Evolutionary conservation across 2,329 filamentous ascomycete species (phyloP), one percentile per base, ranked within the genome.

Genomic region (Sclerotinia minor): DNA sequence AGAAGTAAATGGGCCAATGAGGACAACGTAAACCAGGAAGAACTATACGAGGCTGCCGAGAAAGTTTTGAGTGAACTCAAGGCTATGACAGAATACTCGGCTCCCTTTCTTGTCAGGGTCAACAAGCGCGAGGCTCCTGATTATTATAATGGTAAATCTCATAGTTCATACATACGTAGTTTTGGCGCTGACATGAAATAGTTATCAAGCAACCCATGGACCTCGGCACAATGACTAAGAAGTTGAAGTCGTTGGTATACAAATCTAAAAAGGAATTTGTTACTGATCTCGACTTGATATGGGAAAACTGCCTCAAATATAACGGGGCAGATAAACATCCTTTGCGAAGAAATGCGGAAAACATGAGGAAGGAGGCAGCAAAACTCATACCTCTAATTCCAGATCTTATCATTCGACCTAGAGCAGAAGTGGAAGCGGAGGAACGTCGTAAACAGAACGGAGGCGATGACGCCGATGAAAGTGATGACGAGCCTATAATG

Each of bases 1-100:
- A 86, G 95, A 75, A 98, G 94, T 79, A 99, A 99, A 80, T 99
- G 95, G 95, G 94, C 95, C 4, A 98, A 91, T 78, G 95, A 98
- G 79, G 95, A 99, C 74, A 95, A 96, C 73, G 90, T 99, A 70
- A 94, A 95, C 69, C 95, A 99, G 79, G 95, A 99, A 79, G 95
- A 99, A 79, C 84, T 99, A 7, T 99, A 99, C 77, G 95, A 99
- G 81, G 92, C 95, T 15, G 84, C 95, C 19, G 95, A 99, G 78
- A 98, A 98, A 81, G 95, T 99, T 64, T 84, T 99, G 75, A 96
- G 94, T 76, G 94, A 98, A 78, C 87, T 99, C 67, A 98, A 98
- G 79, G 95, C 95, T 47, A 94, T 96, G 81, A 97, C 93, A 2
- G 95, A 99, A 79, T 96, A 97, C 79, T 97, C 95, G 1, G 92